These are phyloP conservation scores for Ulmus americana DNA, from an alignment of 331 rosid species.

Conservation along the genomic window DNA sequence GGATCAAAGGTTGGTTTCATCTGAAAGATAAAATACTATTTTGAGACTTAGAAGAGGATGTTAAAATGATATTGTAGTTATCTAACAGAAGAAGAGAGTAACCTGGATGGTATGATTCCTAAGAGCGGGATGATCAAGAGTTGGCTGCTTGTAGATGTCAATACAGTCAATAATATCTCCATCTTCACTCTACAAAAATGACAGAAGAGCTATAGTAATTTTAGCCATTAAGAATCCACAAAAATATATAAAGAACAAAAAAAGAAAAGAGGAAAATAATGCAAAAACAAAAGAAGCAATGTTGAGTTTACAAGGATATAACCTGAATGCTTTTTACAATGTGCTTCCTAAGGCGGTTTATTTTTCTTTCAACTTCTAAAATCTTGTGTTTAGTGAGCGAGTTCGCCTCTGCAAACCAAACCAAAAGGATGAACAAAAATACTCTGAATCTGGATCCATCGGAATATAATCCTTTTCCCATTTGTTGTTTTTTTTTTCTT, in stretches of 20 bases:
- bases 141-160: constrained; percentile 45
- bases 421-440: constrained; percentile 20
- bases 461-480: not conserved
- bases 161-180: constrained; percentile 65
- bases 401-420: constrained; percentile 19
- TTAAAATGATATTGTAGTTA: not conserved
- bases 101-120: constrained; percentile 56
- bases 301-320: not conserved
- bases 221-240: not conserved
- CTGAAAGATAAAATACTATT: constrained; percentile 16
- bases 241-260: not conserved
- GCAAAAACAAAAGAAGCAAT: not conserved
- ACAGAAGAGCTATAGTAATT: not conserved
- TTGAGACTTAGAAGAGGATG: not conserved
- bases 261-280: not conserved
- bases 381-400: constrained; percentile 31
- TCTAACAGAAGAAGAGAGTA: not conserved
- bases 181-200: constrained; percentile 53
- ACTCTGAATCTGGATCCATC: not conserved
- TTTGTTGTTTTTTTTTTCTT: not conserved
- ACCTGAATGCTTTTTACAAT: constrained; percentile 52
- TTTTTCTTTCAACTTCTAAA: constrained; percentile 43
- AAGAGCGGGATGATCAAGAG: constrained; percentile 49
- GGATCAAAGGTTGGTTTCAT: constrained; percentile 40
- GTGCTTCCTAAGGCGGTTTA: constrained; percentile 38